phyloP scores from a whole-genome alignment of 495 filamentous ascomycete genomes.

The Xeromyces bisporus region DNA sequence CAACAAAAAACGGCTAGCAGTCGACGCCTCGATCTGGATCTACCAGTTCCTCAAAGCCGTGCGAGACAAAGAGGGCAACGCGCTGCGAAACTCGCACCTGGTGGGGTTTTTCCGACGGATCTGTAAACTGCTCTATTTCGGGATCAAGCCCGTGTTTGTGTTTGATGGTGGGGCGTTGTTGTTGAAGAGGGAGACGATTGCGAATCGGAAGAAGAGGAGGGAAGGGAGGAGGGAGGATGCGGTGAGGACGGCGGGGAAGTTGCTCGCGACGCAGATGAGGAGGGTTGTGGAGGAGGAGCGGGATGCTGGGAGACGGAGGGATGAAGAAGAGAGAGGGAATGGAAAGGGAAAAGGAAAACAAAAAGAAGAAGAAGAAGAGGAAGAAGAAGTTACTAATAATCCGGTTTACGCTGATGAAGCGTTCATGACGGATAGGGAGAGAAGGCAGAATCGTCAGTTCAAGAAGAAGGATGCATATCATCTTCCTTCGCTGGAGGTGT shows the following conservation, averaged over 20 bases:
- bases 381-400: conserved; percentile 48
- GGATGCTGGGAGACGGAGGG: conserved; percentile 18
- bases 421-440: conserved; percentile 62
- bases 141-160: conserved; percentile 94
- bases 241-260: conserved; percentile 66
- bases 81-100: conserved; percentile 82
- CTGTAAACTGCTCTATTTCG: conserved; percentile 89
- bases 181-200: conserved; percentile 82
- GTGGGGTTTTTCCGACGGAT: conserved; percentile 97
- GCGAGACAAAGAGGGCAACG: conserved; percentile 94
- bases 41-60: conserved; percentile 99
- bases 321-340: background rate
- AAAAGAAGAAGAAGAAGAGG: conserved; percentile 30
- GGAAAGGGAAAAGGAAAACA: background rate
- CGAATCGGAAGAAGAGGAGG: conserved; percentile 54
- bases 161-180: conserved; percentile 91
- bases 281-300: conserved; percentile 70
- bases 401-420: conserved; percentile 81
- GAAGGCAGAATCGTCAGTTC: conserved; percentile 58
- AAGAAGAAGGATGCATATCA: conserved; percentile 88
- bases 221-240: conserved; percentile 92
- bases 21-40: conserved; percentile 98
- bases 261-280: conserved; percentile 88
- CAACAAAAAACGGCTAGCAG: conserved; percentile 83
- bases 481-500: conserved; percentile 62